These are phyloP conservation scores for Triticum aestivum DNA, from an alignment of 176 grass and related monocot genomes.

Conservation along the genomic window IWGSC_CS_RefSeq_v2.1 NC_057814.1:492813005-492813504, in stretches of 20 bases:
- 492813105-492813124: slow-evolving; percentile 42
- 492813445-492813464: slow-evolving; percentile 28
- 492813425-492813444: slow-evolving; percentile 32
- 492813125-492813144: slow-evolving; percentile 56
- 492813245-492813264: slow-evolving; percentile 48
- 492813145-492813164: slow-evolving; percentile 52
- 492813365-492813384: slow-evolving; percentile 42
- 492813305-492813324: slow-evolving; percentile 37
- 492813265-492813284: slow-evolving; percentile 34
- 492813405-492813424: slow-evolving; percentile 56
- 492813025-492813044: slow-evolving; percentile 48
- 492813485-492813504: slow-evolving; percentile 27
- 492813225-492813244: slow-evolving; percentile 48
- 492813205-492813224: slow-evolving; percentile 45
- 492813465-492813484: slow-evolving; percentile 22
- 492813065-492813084: slow-evolving; percentile 45
- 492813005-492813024: slow-evolving; percentile 12
- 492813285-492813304: slow-evolving; percentile 37
- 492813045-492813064: slow-evolving; percentile 53
- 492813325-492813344: slow-evolving; percentile 34
- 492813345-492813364: slow-evolving; percentile 32
- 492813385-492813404: slow-evolving; percentile 58
- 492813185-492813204: slow-evolving; percentile 57
- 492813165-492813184: slow-evolving; percentile 63
- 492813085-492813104: slow-evolving; percentile 53